Evolutionary conservation across 2,329 filamentous ascomycete genomes (phyloP), one percentile per base, ranked within the genome.

Genomic region (Verticillium albo-atrum): DNA sequence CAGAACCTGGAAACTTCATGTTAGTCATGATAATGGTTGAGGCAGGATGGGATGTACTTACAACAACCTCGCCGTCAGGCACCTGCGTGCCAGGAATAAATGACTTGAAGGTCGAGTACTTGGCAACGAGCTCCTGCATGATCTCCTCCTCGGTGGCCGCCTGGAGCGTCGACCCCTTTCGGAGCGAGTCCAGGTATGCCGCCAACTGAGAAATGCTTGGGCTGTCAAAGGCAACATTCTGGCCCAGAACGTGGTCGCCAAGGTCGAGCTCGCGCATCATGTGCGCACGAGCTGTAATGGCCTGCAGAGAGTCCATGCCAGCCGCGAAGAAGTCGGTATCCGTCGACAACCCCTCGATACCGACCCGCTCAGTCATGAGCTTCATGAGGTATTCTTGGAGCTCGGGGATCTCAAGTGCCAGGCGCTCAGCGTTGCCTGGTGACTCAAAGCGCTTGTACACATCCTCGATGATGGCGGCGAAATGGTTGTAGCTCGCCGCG

Each of bases 281-380:
- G 3, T 78, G 58, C 4, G 76, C 70, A 23, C 78, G 73, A 2
- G 78, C 62, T n/a, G 79, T 75, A 15, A 77, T 77, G 2, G 77
- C 77, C 20, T 77, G 76, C 10, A 81, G 65, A 60, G 77, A 80
- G 63, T 82, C 79, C 20, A 82, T 62, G 0, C 79, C 79, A 0
- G 72, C 68, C 1, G 72, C 68, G 61, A 80, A 80, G 63, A 82
- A 77, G 60, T 79, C 76, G 15, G 4, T 68, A 12, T 63, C 66
- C 35, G 64, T 66, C 20, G 59, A 60, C 32, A 70, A 68, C 10
- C 68, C 62, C 53, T 72, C 70, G 58, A 73, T 73, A 20, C 61
- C 54, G 15, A 56, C 54, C 6, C 54, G 54, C 35, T 56, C 54
- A 17, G 23, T 7, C 15, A 56, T 25, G 30, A 72, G 52, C 17